These are phyloP conservation scores for Anthoceros angustus DNA, from an alignment of 225 moss, liverwort and hornwort genomes.

Conservation along the genomic window DNA sequence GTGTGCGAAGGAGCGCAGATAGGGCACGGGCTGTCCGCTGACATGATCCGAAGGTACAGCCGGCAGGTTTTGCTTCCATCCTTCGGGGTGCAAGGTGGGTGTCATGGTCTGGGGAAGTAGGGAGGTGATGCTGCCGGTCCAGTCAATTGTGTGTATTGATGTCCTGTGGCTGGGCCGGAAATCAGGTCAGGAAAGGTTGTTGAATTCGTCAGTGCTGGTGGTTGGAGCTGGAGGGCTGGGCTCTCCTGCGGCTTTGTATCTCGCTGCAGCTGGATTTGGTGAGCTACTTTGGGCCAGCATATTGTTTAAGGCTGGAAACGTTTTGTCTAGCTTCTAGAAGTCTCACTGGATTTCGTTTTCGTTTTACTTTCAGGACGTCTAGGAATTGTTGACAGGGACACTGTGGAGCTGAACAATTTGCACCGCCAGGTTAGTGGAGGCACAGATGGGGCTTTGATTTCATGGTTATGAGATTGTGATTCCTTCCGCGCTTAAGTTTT, in stretches of 20 bases:
- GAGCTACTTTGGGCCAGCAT: constrained; percentile 4
- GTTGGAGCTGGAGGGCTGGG: constrained; percentile 86
- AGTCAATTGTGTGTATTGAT: not conserved
- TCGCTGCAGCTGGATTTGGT: constrained; percentile 78
- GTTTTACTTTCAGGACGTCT: constrained; percentile 27
- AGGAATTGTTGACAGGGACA: constrained; percentile 67
- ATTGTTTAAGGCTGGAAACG: too few relatives aligned
- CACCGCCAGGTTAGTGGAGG: constrained; percentile 40
- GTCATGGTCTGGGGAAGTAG: not conserved
- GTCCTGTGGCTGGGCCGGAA: not conserved
- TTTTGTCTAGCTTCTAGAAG: not conserved
- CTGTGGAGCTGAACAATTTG: constrained; percentile 80
- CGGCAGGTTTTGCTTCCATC: constrained; percentile 78
- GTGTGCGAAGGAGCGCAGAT: constrained; percentile 8
- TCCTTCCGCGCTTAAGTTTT: not conserved
- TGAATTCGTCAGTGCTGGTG: constrained; percentile 47
- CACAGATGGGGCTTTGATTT: not conserved
- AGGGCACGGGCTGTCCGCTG: constrained; percentile 44
- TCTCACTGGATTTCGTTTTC: not conserved
- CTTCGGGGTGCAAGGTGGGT: constrained; percentile 50
- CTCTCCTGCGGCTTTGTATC: constrained; percentile 62
- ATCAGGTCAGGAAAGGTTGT: constrained; percentile 50
- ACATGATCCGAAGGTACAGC: constrained; percentile 66
- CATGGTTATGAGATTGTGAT: not conserved
- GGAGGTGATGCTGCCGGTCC: not conserved